These are phyloP conservation scores for Neltuma alba DNA, from an alignment of 306 rosid genomes.

Conservation along the genomic window DNA sequence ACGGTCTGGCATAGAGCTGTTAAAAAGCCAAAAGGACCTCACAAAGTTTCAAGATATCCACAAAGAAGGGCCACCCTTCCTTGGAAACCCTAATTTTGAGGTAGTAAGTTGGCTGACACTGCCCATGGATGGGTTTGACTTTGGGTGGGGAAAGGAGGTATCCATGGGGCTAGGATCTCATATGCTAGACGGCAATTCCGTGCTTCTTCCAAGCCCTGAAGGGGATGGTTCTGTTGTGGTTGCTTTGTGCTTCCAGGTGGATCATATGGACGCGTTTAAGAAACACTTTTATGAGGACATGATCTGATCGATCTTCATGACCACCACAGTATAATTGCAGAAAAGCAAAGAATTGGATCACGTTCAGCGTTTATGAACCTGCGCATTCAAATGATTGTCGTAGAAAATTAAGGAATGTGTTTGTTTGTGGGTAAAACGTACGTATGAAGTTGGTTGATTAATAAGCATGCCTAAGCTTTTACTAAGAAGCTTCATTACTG, in stretches of 20 bases:
- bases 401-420: too few species aligned
- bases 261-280: conserved; percentile 59
- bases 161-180: conserved; percentile 54
- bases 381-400: too few species aligned
- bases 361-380: too few species aligned
- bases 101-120: conserved; percentile 61
- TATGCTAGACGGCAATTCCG: conserved; percentile 51
- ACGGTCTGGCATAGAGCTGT: conserved; percentile 39
- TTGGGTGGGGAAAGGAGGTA: conserved; percentile 69
- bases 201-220: conserved; percentile 43
- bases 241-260: conserved; percentile 50
- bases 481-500: too few species aligned
- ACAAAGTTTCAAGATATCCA: conserved; percentile 47
- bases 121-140: conserved; percentile 58
- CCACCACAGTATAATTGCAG: too few species aligned
- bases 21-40: conserved; percentile 43
- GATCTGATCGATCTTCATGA: too few species aligned
- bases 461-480: too few species aligned
- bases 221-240: conserved; percentile 53
- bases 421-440: too few species aligned
- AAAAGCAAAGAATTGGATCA: too few species aligned
- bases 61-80: conserved; percentile 33
- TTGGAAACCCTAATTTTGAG: conserved; percentile 53
- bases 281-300: conserved; percentile 51
- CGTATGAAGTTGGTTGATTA: too few species aligned